These are phyloP conservation scores for Phytopythium sindhum DNA, from an alignment of 352 stramenopile genomes.

Conservation along the genomic window DNA sequence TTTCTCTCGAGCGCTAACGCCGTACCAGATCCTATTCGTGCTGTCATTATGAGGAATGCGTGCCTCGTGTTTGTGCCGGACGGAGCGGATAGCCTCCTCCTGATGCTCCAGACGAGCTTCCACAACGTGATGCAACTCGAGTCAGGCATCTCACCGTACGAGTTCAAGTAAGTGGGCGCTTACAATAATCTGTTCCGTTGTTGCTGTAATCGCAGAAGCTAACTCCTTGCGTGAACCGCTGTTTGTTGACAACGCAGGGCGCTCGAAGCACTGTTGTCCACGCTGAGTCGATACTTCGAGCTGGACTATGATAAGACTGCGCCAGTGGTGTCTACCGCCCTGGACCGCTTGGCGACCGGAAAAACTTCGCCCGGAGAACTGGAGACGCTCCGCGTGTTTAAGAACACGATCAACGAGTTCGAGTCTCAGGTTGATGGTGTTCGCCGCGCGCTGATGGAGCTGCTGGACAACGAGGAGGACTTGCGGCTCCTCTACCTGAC, in stretches of 20 bases:
- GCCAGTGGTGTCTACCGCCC: constrained; percentile 34
- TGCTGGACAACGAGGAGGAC: constrained; percentile 73
- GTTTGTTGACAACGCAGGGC: constrained; percentile 16
- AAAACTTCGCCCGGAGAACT: constrained; percentile 44
- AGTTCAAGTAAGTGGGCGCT: constrained; percentile 31
- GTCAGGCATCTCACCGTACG: constrained; percentile 46
- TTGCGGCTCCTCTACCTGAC: constrained; percentile 60
- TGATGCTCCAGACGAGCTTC: constrained; percentile 48
- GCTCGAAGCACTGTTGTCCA: constrained; percentile 49
- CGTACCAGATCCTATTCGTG: constrained; percentile 44
- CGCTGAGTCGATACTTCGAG: constrained; percentile 55
- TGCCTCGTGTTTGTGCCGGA: constrained; percentile 52
- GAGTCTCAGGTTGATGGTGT: constrained; percentile 58
- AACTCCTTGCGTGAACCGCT: neutral
- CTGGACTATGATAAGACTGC: constrained; percentile 39
- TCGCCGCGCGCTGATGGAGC: constrained; percentile 58
- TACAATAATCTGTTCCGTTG: neutral
- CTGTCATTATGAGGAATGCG: constrained; percentile 46
- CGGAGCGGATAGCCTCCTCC: constrained; percentile 32
- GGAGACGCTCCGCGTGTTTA: constrained; percentile 61
- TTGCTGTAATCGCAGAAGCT: neutral
- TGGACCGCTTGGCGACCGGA: constrained; percentile 48
- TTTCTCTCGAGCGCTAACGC: neutral
- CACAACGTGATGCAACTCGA: constrained; percentile 36
- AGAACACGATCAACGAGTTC: constrained; percentile 79